These are phyloP conservation scores for Mesembryanthemum crystallinum DNA, from an alignment of 148 eudicot species.

Conservation along the genomic window DNA sequence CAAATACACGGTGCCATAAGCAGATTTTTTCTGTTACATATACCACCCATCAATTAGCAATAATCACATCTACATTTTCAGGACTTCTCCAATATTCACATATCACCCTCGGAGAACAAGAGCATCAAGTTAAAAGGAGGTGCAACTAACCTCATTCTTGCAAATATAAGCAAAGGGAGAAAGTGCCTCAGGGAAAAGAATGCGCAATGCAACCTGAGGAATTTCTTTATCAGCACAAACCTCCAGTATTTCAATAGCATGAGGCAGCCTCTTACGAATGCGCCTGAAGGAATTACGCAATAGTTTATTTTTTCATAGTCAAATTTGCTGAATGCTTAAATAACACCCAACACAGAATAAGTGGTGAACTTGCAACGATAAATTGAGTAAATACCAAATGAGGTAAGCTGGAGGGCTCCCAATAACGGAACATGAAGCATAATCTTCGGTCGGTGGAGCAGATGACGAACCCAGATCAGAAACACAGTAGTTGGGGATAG, in stretches of 20 bases:
- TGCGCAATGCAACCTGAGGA: conserved; percentile 60
- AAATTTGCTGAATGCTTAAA: too few species aligned
- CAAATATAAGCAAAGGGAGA: conserved; percentile 70
- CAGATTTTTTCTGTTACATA: conserved; percentile 42
- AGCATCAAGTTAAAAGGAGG: background rate
- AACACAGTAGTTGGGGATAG: conserved; percentile 35
- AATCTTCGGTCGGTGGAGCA: conserved; percentile 43
- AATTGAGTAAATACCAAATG: conserved; percentile 46
- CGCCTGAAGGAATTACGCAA: conserved; percentile 55
- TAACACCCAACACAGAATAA: background rate
- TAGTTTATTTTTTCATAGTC: too few species aligned
- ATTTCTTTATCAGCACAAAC: conserved; percentile 52
- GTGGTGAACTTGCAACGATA: too few species aligned
- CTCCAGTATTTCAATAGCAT: conserved; percentile 65
- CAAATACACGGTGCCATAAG: conserved; percentile 53
- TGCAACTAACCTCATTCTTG: conserved; percentile 58
- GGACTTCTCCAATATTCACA: background rate
- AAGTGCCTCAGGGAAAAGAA: conserved; percentile 60
- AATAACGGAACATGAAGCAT: conserved; percentile 55
- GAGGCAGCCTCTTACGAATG: conserved; percentile 50
- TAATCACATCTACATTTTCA: background rate
- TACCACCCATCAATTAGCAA: conserved; percentile 14
- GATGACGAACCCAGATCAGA: conserved; percentile 13
- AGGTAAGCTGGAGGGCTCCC: conserved; percentile 73
- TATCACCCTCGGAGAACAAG: background rate